Evolutionary conservation across 768 basidiomycete genomes (phyloP), one percentile per base, ranked within the genome.

Genomic region (Kwoniella newhampshirensis): DNA sequence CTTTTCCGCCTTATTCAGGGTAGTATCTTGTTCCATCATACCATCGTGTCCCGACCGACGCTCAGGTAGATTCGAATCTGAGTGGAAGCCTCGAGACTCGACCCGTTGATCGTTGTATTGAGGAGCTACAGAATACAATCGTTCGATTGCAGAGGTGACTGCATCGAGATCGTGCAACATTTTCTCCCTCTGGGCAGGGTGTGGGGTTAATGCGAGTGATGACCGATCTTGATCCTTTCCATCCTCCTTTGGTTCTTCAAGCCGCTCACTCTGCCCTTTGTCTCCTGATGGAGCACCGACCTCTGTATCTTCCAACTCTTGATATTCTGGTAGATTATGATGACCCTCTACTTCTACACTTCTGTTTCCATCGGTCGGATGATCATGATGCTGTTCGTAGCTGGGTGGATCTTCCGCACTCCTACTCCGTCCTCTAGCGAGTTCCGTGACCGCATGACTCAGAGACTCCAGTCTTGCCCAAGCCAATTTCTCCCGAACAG

Each of bases 71-170:
- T 54, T 36, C 27, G 50, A 51, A n/a, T 9, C 36, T n/a, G 11
- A 9, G 36, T 37, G 9, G 36, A 37, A 37, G 36, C 11, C 36
- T n/a, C 86, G 86, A 42, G 94, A 82, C 73, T 93, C 92, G n/a
- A 89, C 91, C 0, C 96, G 85, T 75, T 99, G 94, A 71, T 93
- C 87, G 57, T 87, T 84, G 39, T 97, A 77, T 73, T 94, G 92
- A 0, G 94, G 93, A 0, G 91, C 85, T 27, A 87, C 88, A 7
- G 83, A 75, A 74, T 96, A 90, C 11, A 97, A 78, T 35, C 91
- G 81, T 73, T 94, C 92, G 66, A 99, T 93, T 27, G 96, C 92
- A 73, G 83, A 82, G 0, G 89, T 84, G 42, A 98, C 85, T 11
- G 82, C 81, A 64, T 96, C 91, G 18, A 97, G 80, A 73, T 98